A percentile compares a stretch with the other conserved stretches of the same genome.
Conservation (phyloP, 768 basidiomycete species). For the Ephemerocybe angulata region DNA sequence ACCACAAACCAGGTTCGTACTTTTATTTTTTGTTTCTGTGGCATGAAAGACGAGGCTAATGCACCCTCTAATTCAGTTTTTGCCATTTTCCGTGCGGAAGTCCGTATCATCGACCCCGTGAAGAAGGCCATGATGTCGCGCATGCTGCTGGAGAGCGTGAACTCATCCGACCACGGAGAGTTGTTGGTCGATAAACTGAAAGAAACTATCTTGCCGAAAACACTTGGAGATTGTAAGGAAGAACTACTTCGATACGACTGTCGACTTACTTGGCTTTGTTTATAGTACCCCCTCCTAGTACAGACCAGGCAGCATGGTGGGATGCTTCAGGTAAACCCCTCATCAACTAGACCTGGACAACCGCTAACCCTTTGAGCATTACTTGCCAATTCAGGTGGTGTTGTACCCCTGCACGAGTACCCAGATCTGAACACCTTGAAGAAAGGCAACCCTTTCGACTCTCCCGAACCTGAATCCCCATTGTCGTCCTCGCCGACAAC, state of each 20-base stretch:
- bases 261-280: slow-evolving; percentile 6
- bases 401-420: slow-evolving; percentile 42
- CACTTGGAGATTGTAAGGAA: slow-evolving; percentile 43
- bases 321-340: slow-evolving; percentile 53
- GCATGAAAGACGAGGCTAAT: slow-evolving; percentile 1
- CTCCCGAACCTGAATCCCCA: slow-evolving; percentile 56
- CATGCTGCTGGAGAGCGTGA: slow-evolving; percentile 61
- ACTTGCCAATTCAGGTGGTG: slow-evolving; percentile 42
- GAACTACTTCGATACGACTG: neutral
- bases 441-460: slow-evolving; percentile 70
- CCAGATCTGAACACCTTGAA: slow-evolving; percentile 28
- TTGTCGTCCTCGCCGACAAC: slow-evolving; percentile 72
- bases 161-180: slow-evolving; percentile 61
- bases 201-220: slow-evolving; percentile 45
- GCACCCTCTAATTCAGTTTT: slow-evolving; percentile 60
- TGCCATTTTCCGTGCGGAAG: slow-evolving; percentile 72
- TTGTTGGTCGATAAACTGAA: slow-evolving; percentile 70
- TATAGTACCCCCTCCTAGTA: slow-evolving; percentile 82
- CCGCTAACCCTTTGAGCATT: neutral
- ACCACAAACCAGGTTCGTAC: slow-evolving; percentile 83
- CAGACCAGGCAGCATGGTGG: slow-evolving; percentile 80
- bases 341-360: slow-evolving; percentile 8
- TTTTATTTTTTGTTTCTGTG: neutral
- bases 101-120: slow-evolving; percentile 72
- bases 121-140: slow-evolving; percentile 72